Evolutionary conservation across 148 eudicot species (phyloP), one percentile per base, ranked within the genome.

Genomic region (Oxyria digyna): DNA sequence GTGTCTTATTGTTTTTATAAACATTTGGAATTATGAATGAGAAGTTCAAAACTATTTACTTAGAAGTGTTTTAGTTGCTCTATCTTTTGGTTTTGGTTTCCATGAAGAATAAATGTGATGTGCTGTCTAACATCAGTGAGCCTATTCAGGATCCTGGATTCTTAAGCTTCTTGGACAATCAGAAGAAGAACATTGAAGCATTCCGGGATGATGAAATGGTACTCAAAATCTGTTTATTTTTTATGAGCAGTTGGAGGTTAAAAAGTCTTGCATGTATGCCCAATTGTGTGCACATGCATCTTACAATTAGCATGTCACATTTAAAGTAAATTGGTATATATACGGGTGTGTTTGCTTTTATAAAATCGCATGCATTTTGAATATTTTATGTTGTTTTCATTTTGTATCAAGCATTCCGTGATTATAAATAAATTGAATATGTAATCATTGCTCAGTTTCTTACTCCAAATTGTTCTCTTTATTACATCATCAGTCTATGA

Each of bases 71-170:
- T 12, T 12, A 27, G 6, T 55, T 26, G 33, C 3, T 20, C 3
- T 4, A 21, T 8, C 6, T 52, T 12, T 57, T 18, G 2, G 26
- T 13, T 8, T 52, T 52, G 4, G 5, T 52, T 24, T 27, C n/a
- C 17, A 26, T 57, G 32, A 27, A 57, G 63, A 57, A 12, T 17
- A 21, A 8, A 52, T 52, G 8, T 52, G 6, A 50, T 21, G 24
- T 52, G 26, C 63, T 57, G 26, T 12, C 63, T 57, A 9, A 57
- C 63, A 57, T 24, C 13, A 20, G 27, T 50, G 21, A 26, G 35
- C 11, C 27, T 57, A 26, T 33, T 65, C 68, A 91, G 97, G 92
- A 91, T 74, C 91, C 89, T 68, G 74, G 73, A 73, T 89, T 89
- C 63, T 65, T 37, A n/a, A 65, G 65, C 67, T 89, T 84, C 72